A percentile compares a stretch with the other conserved stretches of the same genome.
phyloP scores from a whole-genome alignment of 2,329 filamentous ascomycete species.

The Neobulgaria alba region DNA sequence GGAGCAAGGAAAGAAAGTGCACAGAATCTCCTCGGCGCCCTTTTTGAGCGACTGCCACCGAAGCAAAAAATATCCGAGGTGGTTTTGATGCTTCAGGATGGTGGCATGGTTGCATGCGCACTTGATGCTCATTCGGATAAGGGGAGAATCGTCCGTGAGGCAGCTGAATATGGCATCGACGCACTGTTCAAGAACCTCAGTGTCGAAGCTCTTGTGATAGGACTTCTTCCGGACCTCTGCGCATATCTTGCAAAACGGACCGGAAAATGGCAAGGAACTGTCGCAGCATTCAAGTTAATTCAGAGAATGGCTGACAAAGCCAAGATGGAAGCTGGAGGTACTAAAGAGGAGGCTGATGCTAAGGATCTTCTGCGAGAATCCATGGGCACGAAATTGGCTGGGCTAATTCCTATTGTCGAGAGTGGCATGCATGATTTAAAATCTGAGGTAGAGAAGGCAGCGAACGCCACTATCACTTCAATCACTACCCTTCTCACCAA shows the following conservation, averaged over 20 bases:
- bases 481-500: slow-evolving; percentile 87
- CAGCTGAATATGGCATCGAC: slow-evolving; percentile 89
- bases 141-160: slow-evolving; percentile 77
- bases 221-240: slow-evolving; percentile 67
- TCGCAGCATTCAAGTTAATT: slow-evolving; percentile 75
- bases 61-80: slow-evolving; percentile 73
- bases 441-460: slow-evolving; percentile 77
- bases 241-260: slow-evolving; percentile 74
- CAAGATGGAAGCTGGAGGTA: slow-evolving; percentile 69
- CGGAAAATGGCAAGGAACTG: slow-evolving; percentile 95
- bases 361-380: slow-evolving; percentile 86
- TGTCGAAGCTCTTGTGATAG: slow-evolving; percentile 74
- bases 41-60: slow-evolving; percentile 82
- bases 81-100: slow-evolving; percentile 73
- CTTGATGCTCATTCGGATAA: slow-evolving; percentile 88
- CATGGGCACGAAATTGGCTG: slow-evolving; percentile 81
- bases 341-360: slow-evolving; percentile 73
- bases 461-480: slow-evolving; percentile 85
- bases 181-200: slow-evolving; percentile 72
- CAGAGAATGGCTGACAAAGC: slow-evolving; percentile 95
- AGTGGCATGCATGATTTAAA: slow-evolving; percentile 96
- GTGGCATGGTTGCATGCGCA: slow-evolving; percentile 60
- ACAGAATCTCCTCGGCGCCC: slow-evolving; percentile 87
- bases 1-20: slow-evolving; percentile 77
- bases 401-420: slow-evolving; percentile 85